phyloP scores from a whole-genome alignment of 768 basidiomycete genomes.

The Kwoniella mangroviensis region DNA sequence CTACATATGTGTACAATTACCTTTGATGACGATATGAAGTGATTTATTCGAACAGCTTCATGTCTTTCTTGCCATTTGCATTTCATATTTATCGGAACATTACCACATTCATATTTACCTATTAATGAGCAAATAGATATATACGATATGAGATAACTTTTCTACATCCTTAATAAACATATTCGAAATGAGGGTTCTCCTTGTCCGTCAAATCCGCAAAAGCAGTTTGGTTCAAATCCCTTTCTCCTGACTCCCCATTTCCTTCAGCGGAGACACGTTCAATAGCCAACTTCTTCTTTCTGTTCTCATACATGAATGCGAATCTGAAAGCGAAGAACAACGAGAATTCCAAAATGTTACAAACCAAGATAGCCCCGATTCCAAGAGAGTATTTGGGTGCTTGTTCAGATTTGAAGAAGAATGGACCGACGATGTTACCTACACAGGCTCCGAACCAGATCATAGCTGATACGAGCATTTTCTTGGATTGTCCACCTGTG shows the following conservation, averaged over 20 bases:
- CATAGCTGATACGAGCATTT: constrained; percentile 53
- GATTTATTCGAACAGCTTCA: too few species aligned
- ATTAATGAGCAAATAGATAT: too few species aligned
- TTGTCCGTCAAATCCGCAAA: constrained; percentile 56
- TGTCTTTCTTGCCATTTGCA: too few species aligned
- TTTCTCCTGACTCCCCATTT: background rate
- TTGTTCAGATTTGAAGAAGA: constrained; percentile 51
- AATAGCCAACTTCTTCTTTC: constrained; percentile 37
- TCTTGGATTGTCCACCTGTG: constrained; percentile 59
- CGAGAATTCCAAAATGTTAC: constrained; percentile 51
- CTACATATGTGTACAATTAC: too few species aligned
- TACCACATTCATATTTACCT: too few species aligned
- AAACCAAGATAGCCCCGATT: constrained; percentile 54
- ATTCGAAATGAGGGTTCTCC: constrained; percentile 43
- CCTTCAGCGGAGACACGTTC: constrained; percentile 10
- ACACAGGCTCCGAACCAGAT: constrained; percentile 57
- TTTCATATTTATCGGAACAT: too few species aligned
- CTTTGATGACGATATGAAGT: too few species aligned
- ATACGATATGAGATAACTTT: too few species aligned
- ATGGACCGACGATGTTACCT: constrained; percentile 50
- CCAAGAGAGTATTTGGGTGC: constrained; percentile 56
- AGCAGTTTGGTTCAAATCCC: constrained; percentile 42
- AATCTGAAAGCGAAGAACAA: constrained; percentile 50
- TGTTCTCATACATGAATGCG: constrained; percentile 52
- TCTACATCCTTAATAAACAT: constrained; percentile 10